Conservation (phyloP, 192 early-diverging fungal genomes). For the Coemansia sp. region DNA sequence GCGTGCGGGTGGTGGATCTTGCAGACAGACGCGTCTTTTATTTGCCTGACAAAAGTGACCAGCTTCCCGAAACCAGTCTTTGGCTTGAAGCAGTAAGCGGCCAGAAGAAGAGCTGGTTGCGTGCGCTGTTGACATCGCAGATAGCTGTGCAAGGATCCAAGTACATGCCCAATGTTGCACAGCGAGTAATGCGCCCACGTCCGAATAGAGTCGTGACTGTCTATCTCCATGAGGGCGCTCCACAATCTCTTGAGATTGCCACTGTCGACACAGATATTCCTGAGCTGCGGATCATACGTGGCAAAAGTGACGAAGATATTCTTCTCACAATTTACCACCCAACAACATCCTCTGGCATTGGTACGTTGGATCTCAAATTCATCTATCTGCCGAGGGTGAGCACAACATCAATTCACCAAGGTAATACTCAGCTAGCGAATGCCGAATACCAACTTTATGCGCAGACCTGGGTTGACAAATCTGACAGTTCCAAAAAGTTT, state of each 20-base stretch:
- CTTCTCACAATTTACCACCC: constrained; percentile 5
- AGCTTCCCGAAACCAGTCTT: constrained; percentile 22
- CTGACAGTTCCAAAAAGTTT: background rate
- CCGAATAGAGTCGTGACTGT: constrained; percentile 48
- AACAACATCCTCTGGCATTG: background rate
- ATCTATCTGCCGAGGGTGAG: background rate
- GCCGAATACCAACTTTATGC: background rate
- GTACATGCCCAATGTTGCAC: constrained; percentile 61
- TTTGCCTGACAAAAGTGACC: constrained; percentile 1
- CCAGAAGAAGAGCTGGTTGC: constrained; percentile 70
- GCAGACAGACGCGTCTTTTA: background rate
- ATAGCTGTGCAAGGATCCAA: constrained; percentile 73
- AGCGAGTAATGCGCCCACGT: constrained; percentile 63
- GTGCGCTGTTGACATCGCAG: constrained; percentile 71
- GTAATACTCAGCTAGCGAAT: background rate
- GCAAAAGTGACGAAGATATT: background rate
- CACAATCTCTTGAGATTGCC: background rate
- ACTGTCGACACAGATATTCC: constrained; percentile 50
- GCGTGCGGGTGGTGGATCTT: background rate
- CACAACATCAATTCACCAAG: background rate
- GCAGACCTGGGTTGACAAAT: constrained; percentile 10
- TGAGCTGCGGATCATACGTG: background rate
- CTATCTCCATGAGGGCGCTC: background rate
- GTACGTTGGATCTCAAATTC: constrained; percentile 2
- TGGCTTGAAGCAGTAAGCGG: constrained; percentile 75